Conservation (phyloP, 495 filamentous ascomycete species). For the Entonaema liquescens region DNA sequence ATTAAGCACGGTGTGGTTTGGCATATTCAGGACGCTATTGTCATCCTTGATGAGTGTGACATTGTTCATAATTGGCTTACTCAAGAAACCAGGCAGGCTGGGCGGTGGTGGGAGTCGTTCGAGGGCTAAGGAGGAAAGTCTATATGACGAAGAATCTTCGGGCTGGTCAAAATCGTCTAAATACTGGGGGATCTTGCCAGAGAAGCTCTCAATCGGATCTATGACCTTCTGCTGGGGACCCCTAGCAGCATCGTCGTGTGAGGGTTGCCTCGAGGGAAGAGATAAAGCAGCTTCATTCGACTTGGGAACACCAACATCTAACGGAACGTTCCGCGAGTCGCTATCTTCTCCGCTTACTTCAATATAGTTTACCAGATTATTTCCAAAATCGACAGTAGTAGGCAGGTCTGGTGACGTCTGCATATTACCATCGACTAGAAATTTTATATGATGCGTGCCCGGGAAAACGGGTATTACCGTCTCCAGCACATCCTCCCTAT, state of each 20-base stretch:
- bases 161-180: slow-evolving; percentile 84
- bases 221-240: slow-evolving; percentile 53
- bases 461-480: slow-evolving; percentile 82
- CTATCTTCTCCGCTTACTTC: slow-evolving; percentile 86
- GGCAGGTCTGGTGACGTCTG: slow-evolving; percentile 83
- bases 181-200: slow-evolving; percentile 78
- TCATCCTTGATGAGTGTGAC: slow-evolving; percentile 94
- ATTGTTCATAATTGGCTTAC: slow-evolving; percentile 93
- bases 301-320: slow-evolving; percentile 41
- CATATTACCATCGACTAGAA: slow-evolving; percentile 95
- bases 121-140: slow-evolving; percentile 72
- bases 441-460: slow-evolving; percentile 95
- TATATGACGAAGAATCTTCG: slow-evolving; percentile 75
- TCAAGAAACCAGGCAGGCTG: slow-evolving; percentile 86
- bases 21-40: slow-evolving; percentile 92
- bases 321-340: slow-evolving; percentile 37
- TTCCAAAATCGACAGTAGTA: slow-evolving; percentile 95
- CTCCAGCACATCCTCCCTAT: slow-evolving; percentile 67
- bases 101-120: slow-evolving; percentile 83
- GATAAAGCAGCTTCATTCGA: slow-evolving; percentile 42
- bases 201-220: slow-evolving; percentile 60
- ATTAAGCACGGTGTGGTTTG: slow-evolving; percentile 96
- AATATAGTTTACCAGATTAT: slow-evolving; percentile 96
- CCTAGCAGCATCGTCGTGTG: slow-evolving; percentile 53
- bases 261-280: slow-evolving; percentile 47